Evolutionary conservation across 2,329 filamentous ascomycete genomes (phyloP), one percentile per base, ranked within the genome.

Genomic region (Fusarium staphyleae): DNA sequence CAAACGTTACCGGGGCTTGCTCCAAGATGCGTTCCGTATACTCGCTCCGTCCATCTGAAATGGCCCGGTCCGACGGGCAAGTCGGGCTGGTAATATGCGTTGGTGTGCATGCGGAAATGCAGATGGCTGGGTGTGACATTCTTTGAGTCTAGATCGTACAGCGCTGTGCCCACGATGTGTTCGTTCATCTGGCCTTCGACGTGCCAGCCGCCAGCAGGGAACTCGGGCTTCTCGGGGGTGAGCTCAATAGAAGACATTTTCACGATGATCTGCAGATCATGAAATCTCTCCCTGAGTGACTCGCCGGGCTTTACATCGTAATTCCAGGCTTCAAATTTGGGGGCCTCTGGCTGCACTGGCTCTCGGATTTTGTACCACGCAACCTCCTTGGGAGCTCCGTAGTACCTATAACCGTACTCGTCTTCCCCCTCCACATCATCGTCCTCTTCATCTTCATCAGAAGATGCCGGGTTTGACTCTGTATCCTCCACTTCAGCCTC

Each of bases 261-360:
- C 26, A 87, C 79, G 42, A 89, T 84, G 29, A 89, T 69, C 61
- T 89, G 86, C 2, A 69, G 39, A 0, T 57, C 42, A 3, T 48
- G 15, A 16, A 62, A 65, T 0, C 47, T 43, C 0, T 60, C 56
- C 0, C 47, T 34, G 0, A 67, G 8, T 2, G 53, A 55, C 3
- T 10, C 3, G 1, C 41, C 59, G 0, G 54, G 49, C 3, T 62
- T 39, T 2, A 32, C 32, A 3, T 48, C 55, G 11, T 67, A 67
- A 1, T 59, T 15, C 45, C 3, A 88, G 64, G 2, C 80, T 79
- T 50, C 3, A 39, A 70, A 57, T 55, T 57, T 6, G n/a, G 68
- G 47, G 0, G 36, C 33, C 48, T 48, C 14, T 11, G 62, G 47
- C 1, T 60, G 52, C 4, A 66, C 8, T 0, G 63, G 62, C 2